phyloP scores from a whole-genome alignment of 352 stramenopile genomes.

The Globisporangium abappressorium region DNA sequence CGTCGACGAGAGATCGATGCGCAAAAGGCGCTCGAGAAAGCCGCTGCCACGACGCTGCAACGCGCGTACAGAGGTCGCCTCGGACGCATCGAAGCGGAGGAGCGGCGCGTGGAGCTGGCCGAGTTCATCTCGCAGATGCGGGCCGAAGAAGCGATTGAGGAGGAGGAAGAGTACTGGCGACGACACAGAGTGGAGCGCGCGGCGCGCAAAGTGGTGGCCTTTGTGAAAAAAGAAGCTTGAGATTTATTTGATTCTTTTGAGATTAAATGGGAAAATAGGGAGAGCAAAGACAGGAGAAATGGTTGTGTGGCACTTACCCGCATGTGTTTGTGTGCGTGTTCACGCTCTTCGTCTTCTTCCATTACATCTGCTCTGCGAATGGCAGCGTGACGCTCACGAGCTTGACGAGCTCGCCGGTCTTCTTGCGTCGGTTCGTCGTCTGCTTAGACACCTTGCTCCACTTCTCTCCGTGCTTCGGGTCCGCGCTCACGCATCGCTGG shows the following conservation, averaged over 20 bases:
- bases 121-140: constrained; percentile 92
- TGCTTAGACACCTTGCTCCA: constrained; percentile 94
- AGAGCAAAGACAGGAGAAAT: constrained; percentile 1
- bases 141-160: constrained; percentile 86
- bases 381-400: constrained; percentile 77
- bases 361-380: constrained; percentile 52
- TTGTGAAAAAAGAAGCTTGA: constrained; percentile 61
- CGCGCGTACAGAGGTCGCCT: constrained; percentile 84
- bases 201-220: constrained; percentile 47
- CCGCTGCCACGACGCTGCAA: constrained; percentile 83
- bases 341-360: not conserved
- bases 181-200: constrained; percentile 53
- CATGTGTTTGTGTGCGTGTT: not conserved
- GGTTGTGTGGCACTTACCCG: constrained; percentile 7
- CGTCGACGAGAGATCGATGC: constrained; percentile 84
- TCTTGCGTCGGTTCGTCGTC: constrained; percentile 88
- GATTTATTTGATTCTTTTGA: not conserved
- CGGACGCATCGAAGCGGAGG: constrained; percentile 76
- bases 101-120: constrained; percentile 86
- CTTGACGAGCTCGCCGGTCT: constrained; percentile 63
- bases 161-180: constrained; percentile 83
- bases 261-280: not conserved
- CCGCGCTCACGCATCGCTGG: constrained; percentile 83
- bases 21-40: constrained; percentile 67
- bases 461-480: constrained; percentile 94